Evolutionary conservation across 2,329 filamentous ascomycete genomes (phyloP).

Genomic region (Neonectria faginata): DNA sequence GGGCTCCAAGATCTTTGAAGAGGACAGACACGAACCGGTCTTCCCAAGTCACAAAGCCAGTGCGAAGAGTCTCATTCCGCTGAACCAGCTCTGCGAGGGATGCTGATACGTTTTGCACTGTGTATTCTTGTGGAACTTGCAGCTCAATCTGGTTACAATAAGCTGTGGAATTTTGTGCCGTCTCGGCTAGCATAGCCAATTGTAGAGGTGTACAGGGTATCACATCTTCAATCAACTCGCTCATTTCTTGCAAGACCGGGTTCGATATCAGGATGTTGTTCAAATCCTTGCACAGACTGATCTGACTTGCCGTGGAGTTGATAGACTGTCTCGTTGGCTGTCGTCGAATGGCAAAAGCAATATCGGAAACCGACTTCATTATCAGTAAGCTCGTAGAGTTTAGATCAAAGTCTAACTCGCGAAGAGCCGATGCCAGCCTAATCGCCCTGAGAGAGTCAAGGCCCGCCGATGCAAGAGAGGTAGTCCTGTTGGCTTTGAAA

Average conservation of each 20-base stretch:
- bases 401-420: constrained; percentile 65
- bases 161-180: constrained; percentile 64
- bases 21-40: constrained; percentile 61
- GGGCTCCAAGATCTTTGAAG: constrained; percentile 63
- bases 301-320: constrained; percentile 8
- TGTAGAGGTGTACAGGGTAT: constrained; percentile 79
- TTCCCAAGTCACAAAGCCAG: constrained; percentile 74
- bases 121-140: constrained; percentile 57
- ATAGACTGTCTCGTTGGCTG: neutral
- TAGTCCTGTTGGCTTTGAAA: constrained; percentile 49
- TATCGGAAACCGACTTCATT: constrained; percentile 57
- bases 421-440: constrained; percentile 71
- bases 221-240: constrained; percentile 55
- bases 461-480: constrained; percentile 65
- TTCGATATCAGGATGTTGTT: constrained; percentile 33
- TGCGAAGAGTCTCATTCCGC: constrained; percentile 76
- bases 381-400: constrained; percentile 72
- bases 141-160: constrained; percentile 86
- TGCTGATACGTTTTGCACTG: constrained; percentile 54
- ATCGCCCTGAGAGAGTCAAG: constrained; percentile 71
- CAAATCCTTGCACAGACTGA: constrained; percentile 38
- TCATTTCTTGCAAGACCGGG: constrained; percentile 29
- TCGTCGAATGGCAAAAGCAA: constrained; percentile 38
- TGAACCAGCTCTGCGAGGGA: constrained; percentile 64
- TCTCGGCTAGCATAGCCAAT: constrained; percentile 83